A percentile compares a stretch with the other conserved stretches of the same genome.
phyloP scores from a whole-genome alignment of 1,139 yeast species.

The Magnusiomyces sp. region DNA sequence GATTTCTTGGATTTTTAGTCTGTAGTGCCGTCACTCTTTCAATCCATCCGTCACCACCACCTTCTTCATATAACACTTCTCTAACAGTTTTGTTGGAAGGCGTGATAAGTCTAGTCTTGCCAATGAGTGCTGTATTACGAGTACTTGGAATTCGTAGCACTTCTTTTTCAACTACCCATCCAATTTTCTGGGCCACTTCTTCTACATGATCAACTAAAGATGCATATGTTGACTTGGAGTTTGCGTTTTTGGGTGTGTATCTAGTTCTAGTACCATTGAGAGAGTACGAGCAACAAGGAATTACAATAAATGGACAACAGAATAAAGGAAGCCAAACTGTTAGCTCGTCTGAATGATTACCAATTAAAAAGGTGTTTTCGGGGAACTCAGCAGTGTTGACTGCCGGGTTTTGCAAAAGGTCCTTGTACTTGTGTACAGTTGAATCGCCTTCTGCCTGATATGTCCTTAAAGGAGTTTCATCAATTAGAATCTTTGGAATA shows the following conservation, averaged over 20 bases:
- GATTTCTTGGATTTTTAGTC: constrained; percentile 32
- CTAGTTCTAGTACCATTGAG: constrained; percentile 68
- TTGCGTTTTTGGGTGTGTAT: constrained; percentile 40
- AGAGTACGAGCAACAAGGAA: constrained; percentile 92
- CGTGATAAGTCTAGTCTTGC: constrained; percentile 32
- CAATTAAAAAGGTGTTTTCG: constrained; percentile 68
- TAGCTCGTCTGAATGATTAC: constrained; percentile 91
- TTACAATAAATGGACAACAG: constrained; percentile 79
- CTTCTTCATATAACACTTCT: constrained; percentile 56
- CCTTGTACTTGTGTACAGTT: constrained; percentile 6
- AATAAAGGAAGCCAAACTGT: constrained; percentile 93
- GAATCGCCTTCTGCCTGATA: constrained; percentile 6
- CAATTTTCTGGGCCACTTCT: constrained; percentile 53
- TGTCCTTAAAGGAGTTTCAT: constrained; percentile 48
- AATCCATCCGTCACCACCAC: constrained; percentile 90
- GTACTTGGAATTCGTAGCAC: constrained; percentile 92
- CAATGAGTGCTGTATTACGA: constrained; percentile 83
- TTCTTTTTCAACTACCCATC: constrained; percentile 82
- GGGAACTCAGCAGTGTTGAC: constrained; percentile 65
- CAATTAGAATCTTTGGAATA: constrained; percentile 60
- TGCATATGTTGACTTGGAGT: constrained; percentile 60
- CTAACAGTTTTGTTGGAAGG: constrained; percentile 24
- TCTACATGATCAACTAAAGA: constrained; percentile 81
- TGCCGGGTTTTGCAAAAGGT: constrained; percentile 45
- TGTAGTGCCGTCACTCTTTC: constrained; percentile 36